Percentiles rank a stretch among this genome's conserved stretches.
These are phyloP conservation scores for Nemania sp. DNA, from an alignment of 2,329 filamentous ascomycete species.

Conservation along the genomic window DNA sequence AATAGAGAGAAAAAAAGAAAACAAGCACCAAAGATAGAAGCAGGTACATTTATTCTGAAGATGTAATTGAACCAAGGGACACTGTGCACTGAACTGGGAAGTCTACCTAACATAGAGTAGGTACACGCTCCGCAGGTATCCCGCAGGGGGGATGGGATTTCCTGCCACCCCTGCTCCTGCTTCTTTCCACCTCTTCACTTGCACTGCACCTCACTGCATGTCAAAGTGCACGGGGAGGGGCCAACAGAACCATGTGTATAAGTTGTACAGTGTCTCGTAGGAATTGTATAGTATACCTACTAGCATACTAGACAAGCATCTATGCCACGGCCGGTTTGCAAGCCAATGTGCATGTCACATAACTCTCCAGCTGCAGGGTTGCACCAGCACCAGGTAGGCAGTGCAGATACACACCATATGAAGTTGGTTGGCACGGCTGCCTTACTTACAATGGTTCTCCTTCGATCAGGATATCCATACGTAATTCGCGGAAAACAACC, in stretches of 20 bases:
- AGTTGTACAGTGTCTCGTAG: neutral
- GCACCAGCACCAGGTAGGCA: constrained; percentile 12
- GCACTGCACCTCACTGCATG: too few relatives aligned
- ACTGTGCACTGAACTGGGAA: constrained; percentile 15
- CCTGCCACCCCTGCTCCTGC: constrained; percentile 12
- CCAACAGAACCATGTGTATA: neutral
- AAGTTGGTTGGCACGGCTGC: constrained; percentile 9
- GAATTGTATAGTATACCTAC: too few relatives aligned
- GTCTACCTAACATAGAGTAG: neutral
- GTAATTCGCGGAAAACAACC: constrained; percentile 7
- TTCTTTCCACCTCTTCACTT: too few relatives aligned
- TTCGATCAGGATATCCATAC: constrained; percentile 12
- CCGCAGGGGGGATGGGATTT: constrained; percentile 8
- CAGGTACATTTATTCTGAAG: neutral
- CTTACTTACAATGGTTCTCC: constrained; percentile 15
- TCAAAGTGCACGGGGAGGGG: constrained; percentile 8
- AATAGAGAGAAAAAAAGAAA: constrained; percentile 15
- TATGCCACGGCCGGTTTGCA: constrained; percentile 10
- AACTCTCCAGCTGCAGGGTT: constrained; percentile 20
- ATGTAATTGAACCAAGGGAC: constrained; percentile 10
- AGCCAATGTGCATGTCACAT: constrained; percentile 14
- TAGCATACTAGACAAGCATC: neutral
- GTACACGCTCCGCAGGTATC: constrained; percentile 11
- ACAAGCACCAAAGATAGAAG: neutral
- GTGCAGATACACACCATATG: neutral